These are phyloP conservation scores for Hanseniaspora meyeri DNA, from an alignment of 805 yeast genomes.

Conservation along the genomic window DNA sequence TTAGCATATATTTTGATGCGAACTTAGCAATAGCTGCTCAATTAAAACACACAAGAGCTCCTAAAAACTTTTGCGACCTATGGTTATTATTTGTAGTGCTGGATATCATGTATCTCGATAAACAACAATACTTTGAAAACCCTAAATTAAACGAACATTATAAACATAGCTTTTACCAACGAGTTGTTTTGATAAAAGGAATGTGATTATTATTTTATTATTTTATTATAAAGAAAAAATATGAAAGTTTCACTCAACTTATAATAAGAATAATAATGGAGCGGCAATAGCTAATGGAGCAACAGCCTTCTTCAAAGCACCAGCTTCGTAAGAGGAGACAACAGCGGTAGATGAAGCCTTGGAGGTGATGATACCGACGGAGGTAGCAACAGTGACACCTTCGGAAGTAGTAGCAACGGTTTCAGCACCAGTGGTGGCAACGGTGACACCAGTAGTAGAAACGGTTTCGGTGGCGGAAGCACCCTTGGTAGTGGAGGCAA, in stretches of 20 bases:
- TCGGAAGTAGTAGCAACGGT: neutral
- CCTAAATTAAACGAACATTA: neutral
- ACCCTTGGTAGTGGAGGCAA: neutral
- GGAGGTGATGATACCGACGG: neutral
- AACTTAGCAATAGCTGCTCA: no score
- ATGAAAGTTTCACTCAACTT: neutral
- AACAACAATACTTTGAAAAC: neutral
- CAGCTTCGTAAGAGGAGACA: conserved; percentile 1
- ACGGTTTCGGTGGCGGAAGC: conserved; percentile 1
- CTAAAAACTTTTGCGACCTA: neutral
- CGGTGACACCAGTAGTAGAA: conserved; percentile 17
- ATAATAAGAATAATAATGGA: conserved; percentile 1
- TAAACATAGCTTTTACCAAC: neutral
- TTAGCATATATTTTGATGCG: no score
- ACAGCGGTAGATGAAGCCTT: neutral
- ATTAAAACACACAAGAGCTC: neutral
- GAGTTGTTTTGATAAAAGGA: neutral
- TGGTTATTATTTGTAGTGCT: neutral
- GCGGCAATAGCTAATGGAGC: conserved; percentile 10
- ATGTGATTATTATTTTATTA: neutral
- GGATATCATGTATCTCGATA: neutral
- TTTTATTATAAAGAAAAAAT: no score
- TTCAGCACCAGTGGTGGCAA: neutral
- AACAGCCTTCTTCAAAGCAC: neutral
- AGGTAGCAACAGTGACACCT: neutral